Evolutionary conservation across 768 basidiomycete genomes (phyloP).

Genomic region (Cystobasidium onofrii): DNA sequence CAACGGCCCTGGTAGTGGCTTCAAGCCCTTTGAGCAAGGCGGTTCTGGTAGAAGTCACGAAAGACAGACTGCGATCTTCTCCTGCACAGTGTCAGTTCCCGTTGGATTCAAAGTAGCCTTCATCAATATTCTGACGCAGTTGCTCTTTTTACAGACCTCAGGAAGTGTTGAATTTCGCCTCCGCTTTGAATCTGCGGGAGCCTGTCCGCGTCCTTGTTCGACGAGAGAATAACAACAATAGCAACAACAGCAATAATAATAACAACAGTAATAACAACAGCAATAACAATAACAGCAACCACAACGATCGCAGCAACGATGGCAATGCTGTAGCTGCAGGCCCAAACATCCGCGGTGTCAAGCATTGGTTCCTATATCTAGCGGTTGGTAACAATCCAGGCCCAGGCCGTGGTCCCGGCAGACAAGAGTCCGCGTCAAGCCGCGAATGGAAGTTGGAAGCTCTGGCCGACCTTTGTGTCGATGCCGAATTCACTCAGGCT

Average conservation of each 20-base stretch:
- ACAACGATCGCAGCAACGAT: slow-evolving; percentile 49
- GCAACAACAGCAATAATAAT: slow-evolving; percentile 53
- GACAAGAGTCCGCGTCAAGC: slow-evolving; percentile 35
- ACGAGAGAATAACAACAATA: slow-evolving; percentile 49
- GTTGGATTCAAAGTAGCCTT: background rate
- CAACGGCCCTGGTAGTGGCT: slow-evolving; percentile 43
- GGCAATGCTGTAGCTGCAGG: background rate
- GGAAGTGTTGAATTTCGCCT: slow-evolving; percentile 91
- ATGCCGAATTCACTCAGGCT: slow-evolving; percentile 53
- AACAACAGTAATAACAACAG: slow-evolving; percentile 45
- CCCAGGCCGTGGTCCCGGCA: slow-evolving; percentile 40
- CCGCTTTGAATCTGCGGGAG: slow-evolving; percentile 84
- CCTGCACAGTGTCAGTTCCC: slow-evolving; percentile 61
- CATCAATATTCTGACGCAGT: background rate
- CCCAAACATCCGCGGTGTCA: slow-evolving; percentile 57
- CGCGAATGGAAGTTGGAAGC: slow-evolving; percentile 89
- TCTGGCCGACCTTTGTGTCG: slow-evolving; percentile 78
- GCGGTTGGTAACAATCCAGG: slow-evolving; percentile 53
- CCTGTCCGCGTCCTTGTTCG: slow-evolving; percentile 96
- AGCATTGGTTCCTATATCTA: slow-evolving; percentile 93
- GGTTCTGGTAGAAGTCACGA: slow-evolving; percentile 51
- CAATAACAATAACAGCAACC: slow-evolving; percentile 43
- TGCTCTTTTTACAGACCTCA: slow-evolving; percentile 56
- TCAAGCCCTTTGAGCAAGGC: slow-evolving; percentile 38
- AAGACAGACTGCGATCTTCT: slow-evolving; percentile 87